These are phyloP conservation scores for Globisporangium rhizosaccharum DNA, from an alignment of 352 stramenopile genomes.

Conservation along the genomic window DNA sequence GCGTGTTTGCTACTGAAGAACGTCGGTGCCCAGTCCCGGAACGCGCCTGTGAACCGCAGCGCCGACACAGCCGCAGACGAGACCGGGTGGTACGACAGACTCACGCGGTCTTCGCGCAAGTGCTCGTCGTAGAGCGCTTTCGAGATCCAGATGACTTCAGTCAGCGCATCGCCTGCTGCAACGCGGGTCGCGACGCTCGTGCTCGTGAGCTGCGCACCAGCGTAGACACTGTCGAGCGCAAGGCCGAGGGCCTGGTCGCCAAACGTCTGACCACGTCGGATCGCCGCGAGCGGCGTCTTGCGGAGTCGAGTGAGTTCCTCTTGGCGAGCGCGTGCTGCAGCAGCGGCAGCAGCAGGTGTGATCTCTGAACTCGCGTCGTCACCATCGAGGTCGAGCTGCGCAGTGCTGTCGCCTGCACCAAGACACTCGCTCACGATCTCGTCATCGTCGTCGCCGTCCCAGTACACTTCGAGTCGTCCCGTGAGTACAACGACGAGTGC, in stretches of 20 bases:
- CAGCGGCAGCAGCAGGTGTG: neutral
- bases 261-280: slow-evolving; percentile 39
- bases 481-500: slow-evolving; percentile 33
- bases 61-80: slow-evolving; percentile 1
- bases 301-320: slow-evolving; percentile 6
- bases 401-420: neutral
- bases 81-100: slow-evolving; percentile 29
- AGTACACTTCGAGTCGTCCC: slow-evolving; percentile 44
- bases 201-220: slow-evolving; percentile 6
- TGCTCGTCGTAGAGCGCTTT: slow-evolving; percentile 27
- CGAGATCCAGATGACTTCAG: slow-evolving; percentile 42
- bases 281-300: slow-evolving; percentile 17
- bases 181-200: slow-evolving; percentile 23
- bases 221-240: slow-evolving; percentile 19
- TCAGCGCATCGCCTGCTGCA: slow-evolving; percentile 30
- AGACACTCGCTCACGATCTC: slow-evolving; percentile 1
- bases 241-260: slow-evolving; percentile 56
- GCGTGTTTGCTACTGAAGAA: slow-evolving; percentile 5
- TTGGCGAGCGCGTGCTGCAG: neutral
- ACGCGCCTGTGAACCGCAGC: slow-evolving; percentile 1
- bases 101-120: slow-evolving; percentile 33
- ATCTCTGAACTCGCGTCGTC: neutral
- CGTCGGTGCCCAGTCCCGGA: slow-evolving; percentile 7
- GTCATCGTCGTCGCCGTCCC: slow-evolving; percentile 17
- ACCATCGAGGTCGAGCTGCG: neutral